Evolutionary conservation across 805 yeast species (phyloP), one percentile per base, ranked within the genome.

Genomic region (Yarrowia sp.): DNA sequence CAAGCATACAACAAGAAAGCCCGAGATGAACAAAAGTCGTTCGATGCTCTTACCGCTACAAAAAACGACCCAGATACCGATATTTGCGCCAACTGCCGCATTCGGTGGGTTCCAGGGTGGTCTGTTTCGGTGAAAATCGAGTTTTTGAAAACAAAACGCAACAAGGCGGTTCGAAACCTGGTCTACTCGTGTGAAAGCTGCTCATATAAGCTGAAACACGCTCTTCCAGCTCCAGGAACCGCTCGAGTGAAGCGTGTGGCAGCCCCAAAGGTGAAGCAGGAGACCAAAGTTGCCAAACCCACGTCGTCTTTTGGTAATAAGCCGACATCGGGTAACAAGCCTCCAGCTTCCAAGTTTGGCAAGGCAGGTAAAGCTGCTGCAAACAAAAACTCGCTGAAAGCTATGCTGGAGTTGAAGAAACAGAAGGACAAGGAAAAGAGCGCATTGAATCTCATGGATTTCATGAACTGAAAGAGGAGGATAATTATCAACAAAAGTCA

Each of bases 1-100:
- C 64, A 58, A 14, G 50, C 50, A 34, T 58, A 58, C 64, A 58
- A 58, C 50, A 58, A 58, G 8, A 58, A 43, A 19, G 64, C 64
- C 3, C 14, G 13, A 5, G 50, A 58, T 4, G 64, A 58, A 43
- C 49, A 40, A 20, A n/a, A 30, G 34, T 14, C 50, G 9, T 58
- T 58, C 17, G 64, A 33, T n/a, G 63, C 47, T 1, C 46, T 39
- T 5, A n/a, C 38, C 17, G 17, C 30, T 10, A 17, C 50, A 13
- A 58, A 58, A 17, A 24, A 17, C 17, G 24, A 58, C n/a, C 50
- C 50, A 43, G 64, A 42, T 8, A 58, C 64, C 2, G 64, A 58
- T 15, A 33, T 43, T 33, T 58, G 64, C 19, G 33, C 64, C 30
- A 58, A 58, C 30, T 58, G 64, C 24, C 50, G 64, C 14, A 43